Percentiles rank a stretch among this genome's conserved stretches.
Evolutionary conservation across 2,329 filamentous ascomycete genomes (phyloP).

Genomic region (Diaporthe vexans): DNA sequence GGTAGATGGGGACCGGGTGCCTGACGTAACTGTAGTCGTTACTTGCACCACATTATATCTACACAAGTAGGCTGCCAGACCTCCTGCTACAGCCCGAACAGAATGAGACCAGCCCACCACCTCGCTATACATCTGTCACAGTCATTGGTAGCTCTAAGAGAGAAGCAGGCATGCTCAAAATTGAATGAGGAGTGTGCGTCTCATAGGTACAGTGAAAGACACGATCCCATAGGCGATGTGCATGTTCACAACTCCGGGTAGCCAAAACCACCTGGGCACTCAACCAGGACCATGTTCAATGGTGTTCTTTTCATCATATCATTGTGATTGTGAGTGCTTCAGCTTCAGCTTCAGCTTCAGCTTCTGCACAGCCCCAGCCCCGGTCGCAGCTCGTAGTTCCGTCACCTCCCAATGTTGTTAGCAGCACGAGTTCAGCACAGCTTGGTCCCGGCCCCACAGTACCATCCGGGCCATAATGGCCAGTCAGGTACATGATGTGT

Average conservation of each 20-base stretch:
- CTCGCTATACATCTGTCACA: too few species aligned
- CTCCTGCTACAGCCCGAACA: not conserved
- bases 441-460: not conserved
- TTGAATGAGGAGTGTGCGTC: not conserved
- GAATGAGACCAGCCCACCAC: too few species aligned
- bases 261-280: too few species aligned
- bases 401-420: not conserved
- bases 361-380: slow-evolving; percentile 1
- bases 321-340: too few species aligned
- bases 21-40: slow-evolving; percentile 20
- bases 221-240: too few species aligned
- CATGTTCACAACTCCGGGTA: too few species aligned
- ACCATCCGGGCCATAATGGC: not conserved
- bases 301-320: too few species aligned
- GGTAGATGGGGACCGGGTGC: not conserved
- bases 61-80: too few species aligned
- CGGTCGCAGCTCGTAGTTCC: not conserved
- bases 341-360: too few species aligned
- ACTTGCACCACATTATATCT: too few species aligned
- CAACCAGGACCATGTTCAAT: too few species aligned
- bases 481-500: not conserved
- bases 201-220: not conserved
- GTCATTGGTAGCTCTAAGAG: not conserved
- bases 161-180: not conserved
- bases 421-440: not conserved